Evolutionary conservation across 768 basidiomycete species (phyloP).

Genomic region (Pleurotus tuoliensis): DNA sequence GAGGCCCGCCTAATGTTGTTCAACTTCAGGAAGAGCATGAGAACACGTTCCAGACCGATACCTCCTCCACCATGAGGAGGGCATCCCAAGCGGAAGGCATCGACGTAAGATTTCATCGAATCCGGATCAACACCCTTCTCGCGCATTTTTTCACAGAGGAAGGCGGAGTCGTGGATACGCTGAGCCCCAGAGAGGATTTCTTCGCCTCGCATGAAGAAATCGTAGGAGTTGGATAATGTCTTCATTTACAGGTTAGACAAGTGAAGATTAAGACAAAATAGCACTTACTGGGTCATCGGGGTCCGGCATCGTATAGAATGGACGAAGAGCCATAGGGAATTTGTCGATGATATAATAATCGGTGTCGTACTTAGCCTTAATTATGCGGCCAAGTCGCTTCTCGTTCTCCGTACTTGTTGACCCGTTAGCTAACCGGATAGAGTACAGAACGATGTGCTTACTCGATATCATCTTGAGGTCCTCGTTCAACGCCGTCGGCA

Average conservation of each 20-base stretch:
- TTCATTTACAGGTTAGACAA: conserved; percentile 23
- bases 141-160: conserved; percentile 84
- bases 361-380: conserved; percentile 91
- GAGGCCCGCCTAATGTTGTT: conserved; percentile 93
- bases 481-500: conserved; percentile 79
- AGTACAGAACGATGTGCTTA: conserved; percentile 26
- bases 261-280: conserved; percentile 2
- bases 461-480: conserved; percentile 87
- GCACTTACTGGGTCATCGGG: conserved; percentile 74
- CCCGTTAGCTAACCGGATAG: conserved; percentile 12
- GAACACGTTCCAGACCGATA: conserved; percentile 89
- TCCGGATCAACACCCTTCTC: conserved; percentile 86
- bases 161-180: conserved; percentile 86
- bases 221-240: conserved; percentile 96
- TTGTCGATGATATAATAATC: conserved; percentile 99
- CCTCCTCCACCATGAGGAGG: conserved; percentile 97
- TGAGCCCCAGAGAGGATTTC: conserved; percentile 98
- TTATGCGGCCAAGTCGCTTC: conserved; percentile 83
- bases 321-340: conserved; percentile 92
- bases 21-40: conserved; percentile 97
- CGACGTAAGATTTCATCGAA: conserved; percentile 88
- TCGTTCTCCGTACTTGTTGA: conserved; percentile 84
- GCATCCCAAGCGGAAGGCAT: conserved; percentile 93
- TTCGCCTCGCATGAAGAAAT: conserved; percentile 99
- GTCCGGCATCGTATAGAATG: conserved; percentile 99